Evolutionary conservation across 257 asterid genomes (phyloP), one percentile per base, ranked within the genome.

Genomic region (Dorcoceras hygrometricum): DNA sequence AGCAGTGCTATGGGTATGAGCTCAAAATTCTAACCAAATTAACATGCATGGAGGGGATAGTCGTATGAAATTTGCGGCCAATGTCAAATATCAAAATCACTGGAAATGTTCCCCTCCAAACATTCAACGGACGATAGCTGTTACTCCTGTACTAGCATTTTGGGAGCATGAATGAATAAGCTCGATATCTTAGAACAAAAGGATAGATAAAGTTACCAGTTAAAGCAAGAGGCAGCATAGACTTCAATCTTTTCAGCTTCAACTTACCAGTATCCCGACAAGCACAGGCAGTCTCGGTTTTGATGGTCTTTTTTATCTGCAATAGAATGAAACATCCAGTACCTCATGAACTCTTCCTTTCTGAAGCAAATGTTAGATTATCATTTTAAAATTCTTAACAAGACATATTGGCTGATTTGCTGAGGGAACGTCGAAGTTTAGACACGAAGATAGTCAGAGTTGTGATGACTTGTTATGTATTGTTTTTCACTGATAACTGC

Each of bases 301-400:
- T 67, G 71, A 64, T 31, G 77, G 72, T 68, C n/a, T 60, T 77
- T 62, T 71, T 78, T 59, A 77, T 77, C 85, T 83, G 69, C 46
- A 29, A 29, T 18, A 27, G 22, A 14, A 36, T n/a, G n/a, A 8
- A 16, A 31, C 23, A n/a, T 28, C 48, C 23, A 9, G 68, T 84
- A 91, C 98, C 95, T 87, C 88, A 70, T 71, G n/a, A n/a, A n/a
- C n/a, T n/a, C n/a, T 62, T 59, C 66, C 89, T 79, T 83, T 83
- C 74, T 73, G 77, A 89, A 79, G 75, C 75, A 67, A 77, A 82
- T 46, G 71, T 81, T 74, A 61, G 28, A 61, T 54, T 65, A 73
- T 74, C n/a, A 51, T 57, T 9, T 23, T 31, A n/a, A 19, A 50
- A 43, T 23, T 43, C 20, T 51, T 29, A 56, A 34, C 27, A 71